These are phyloP conservation scores for Podospora bellae-mahoneyi DNA, from an alignment of 495 filamentous ascomycete species.

Conservation along the genomic window DNA sequence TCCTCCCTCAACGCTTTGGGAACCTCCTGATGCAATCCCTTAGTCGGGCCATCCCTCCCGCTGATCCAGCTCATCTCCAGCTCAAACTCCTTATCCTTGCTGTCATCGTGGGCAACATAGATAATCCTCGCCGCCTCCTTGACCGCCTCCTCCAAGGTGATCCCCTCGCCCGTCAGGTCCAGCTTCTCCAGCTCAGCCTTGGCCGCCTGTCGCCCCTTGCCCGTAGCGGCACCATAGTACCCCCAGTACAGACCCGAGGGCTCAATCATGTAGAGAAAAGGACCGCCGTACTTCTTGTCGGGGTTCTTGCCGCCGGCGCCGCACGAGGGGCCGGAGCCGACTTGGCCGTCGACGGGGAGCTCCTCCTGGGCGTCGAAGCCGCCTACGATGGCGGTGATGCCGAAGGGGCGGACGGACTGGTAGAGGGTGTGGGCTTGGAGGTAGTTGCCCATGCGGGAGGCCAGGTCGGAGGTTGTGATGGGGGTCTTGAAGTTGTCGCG, in stretches of 20 bases:
- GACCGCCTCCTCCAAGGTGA: constrained; percentile 82
- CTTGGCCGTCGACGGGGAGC: constrained; percentile 76
- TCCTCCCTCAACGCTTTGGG: constrained; percentile 85
- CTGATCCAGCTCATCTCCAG: constrained; percentile 99
- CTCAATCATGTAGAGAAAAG: constrained; percentile 96
- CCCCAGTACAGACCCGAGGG: constrained; percentile 97
- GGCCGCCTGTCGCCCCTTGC: constrained; percentile 91
- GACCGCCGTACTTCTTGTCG: constrained; percentile 76
- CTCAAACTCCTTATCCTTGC: constrained; percentile 97
- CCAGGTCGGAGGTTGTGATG: constrained; percentile 80
- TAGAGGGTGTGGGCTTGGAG: constrained; percentile 97
- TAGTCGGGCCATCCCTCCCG: constrained; percentile 73
- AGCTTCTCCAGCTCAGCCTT: constrained; percentile 98
- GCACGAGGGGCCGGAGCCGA: constrained; percentile 70
- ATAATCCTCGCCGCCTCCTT: constrained; percentile 97
- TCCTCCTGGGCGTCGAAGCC: constrained; percentile 88
- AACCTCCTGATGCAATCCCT: constrained; percentile 86
- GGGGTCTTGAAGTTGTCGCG: constrained; percentile 85
- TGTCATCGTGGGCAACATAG: constrained; percentile 94
- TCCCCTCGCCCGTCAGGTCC: constrained; percentile 63
- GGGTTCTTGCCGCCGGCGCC: constrained; percentile 78
- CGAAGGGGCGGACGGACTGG: constrained; percentile 91
- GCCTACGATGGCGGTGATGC: constrained; percentile 89
- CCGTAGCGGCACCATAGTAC: constrained; percentile 95
- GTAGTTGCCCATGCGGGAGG: constrained; percentile 88